Conservation (phyloP, 1,284 basidiomycete species). For the Gymnopus androsaceus region DNA sequence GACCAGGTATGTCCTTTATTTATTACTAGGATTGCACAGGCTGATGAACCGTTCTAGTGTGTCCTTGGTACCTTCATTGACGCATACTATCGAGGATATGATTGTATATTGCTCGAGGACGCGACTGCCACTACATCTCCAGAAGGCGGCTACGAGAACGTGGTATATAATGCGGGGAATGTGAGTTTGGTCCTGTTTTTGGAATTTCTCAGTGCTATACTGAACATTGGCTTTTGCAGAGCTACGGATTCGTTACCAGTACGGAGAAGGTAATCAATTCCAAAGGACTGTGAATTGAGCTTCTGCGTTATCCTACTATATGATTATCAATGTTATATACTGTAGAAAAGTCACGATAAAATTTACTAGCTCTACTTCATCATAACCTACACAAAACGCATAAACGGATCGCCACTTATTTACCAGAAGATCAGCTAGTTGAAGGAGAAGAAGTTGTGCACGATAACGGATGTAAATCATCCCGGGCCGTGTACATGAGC, state of each 20-base stretch:
- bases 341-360: no score
- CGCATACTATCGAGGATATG: slow-evolving; percentile 65
- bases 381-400: no score
- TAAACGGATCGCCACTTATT: no score
- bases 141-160: slow-evolving; percentile 56
- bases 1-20: slow-evolving; percentile 47
- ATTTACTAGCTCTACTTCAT: no score
- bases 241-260: slow-evolving; percentile 64
- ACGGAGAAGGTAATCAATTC: slow-evolving; percentile 36
- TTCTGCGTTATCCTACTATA: no score
- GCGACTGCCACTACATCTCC: slow-evolving; percentile 65
- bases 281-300: neutral
- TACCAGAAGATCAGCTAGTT: no score
- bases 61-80: slow-evolving; percentile 67
- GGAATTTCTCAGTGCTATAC: slow-evolving; percentile 10
- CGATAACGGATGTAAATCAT: no score
- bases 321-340: no score
- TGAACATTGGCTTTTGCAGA: slow-evolving; percentile 33
- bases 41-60: slow-evolving; percentile 42
- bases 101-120: slow-evolving; percentile 59
- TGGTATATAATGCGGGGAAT: slow-evolving; percentile 56
- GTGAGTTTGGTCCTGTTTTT: slow-evolving; percentile 36
- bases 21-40: no score
- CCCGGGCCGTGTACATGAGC: no score
- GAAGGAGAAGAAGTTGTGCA: no score